Base-by-base conservation (phyloP, 495 filamentous ascomycete species). In the Daldinia caldariorum region DNA sequence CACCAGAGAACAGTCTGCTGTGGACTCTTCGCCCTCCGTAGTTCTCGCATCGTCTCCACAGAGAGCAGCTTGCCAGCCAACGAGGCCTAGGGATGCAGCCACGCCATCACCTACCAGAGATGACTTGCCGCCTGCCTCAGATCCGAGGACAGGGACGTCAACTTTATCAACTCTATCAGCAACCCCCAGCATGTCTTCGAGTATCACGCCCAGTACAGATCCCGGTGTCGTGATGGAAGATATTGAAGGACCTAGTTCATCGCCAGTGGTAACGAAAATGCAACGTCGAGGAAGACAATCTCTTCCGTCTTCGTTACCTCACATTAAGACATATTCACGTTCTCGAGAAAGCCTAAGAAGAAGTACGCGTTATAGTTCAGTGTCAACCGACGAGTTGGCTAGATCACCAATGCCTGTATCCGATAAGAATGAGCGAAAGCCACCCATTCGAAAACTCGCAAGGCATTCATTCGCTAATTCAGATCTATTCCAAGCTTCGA, bases 341-440 rank as follows among this genome's bases (percentile, higher is more conserved):
- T 66, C 47, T 20, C 54, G 55, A 64, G 77, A 61, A 66, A 74
- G 29, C 34, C 39, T 12, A 20, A 66, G 60, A 54, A 73, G 64
- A 58, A 38, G 26, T 31, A 58, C 47, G 9, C 70, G 67, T n/a
- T 72, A 70, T 35, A 72, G 66, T 61, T 82, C 82, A 4, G 65
- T 70, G 35, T 82, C 81, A 32, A 73, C 79, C 0, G 80, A 83
- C 51, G 82, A 83, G 61, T 72, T 83, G 13, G 74, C 78, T 12
- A 65, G 54, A 9, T 78, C 79, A 9, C 53, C 74, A 13, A 51
- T 70, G 13, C 58, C 71, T 39, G 18, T 37, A 34, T 43, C 67
- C 8, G 43, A 45, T 13, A 62, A 53, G 16, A 58, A 62, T 18
- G 65, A 47, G n/a, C 69, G n/a, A 13, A 61, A 31, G 6, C 26